These are phyloP conservation scores for Dothideomycetes sp. DNA, from an alignment of 2,329 filamentous ascomycete species.

Conservation along the genomic window DNA sequence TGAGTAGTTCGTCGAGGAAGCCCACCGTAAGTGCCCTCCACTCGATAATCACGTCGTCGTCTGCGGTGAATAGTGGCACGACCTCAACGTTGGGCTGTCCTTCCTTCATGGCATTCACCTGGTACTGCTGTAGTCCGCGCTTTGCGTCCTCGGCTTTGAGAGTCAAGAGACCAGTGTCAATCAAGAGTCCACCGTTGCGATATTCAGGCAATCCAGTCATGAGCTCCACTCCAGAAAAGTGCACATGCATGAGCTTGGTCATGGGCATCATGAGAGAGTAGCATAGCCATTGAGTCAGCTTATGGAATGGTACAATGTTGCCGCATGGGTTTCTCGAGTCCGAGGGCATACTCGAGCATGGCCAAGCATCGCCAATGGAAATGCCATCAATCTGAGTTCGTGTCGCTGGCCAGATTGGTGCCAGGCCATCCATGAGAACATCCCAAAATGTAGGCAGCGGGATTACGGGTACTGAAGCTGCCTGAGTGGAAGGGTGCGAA, in stretches of 20 bases:
- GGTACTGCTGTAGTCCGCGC: slow-evolving; percentile 59
- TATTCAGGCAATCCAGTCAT: slow-evolving; percentile 87
- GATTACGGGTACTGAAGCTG: slow-evolving; percentile 78
- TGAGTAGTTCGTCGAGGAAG: slow-evolving; percentile 59
- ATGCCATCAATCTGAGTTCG: slow-evolving; percentile 79
- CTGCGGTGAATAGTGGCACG: slow-evolving; percentile 59
- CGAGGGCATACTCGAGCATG: slow-evolving; percentile 72
- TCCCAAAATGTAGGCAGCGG: slow-evolving; percentile 82
- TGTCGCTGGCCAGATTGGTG: slow-evolving; percentile 78
- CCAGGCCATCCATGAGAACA: slow-evolving; percentile 76
- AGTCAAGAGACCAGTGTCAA: slow-evolving; percentile 72
- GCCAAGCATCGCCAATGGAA: slow-evolving; percentile 89
- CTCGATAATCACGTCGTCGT: slow-evolving; percentile 70
- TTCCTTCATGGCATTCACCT: slow-evolving; percentile 59
- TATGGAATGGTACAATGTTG: slow-evolving; percentile 82
- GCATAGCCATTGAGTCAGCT: slow-evolving; percentile 87
- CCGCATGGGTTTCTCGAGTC: slow-evolving; percentile 63
- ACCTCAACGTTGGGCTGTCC: slow-evolving; percentile 64
- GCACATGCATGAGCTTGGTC: slow-evolving; percentile 66
- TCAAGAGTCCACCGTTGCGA: slow-evolving; percentile 78
- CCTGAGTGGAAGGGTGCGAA: slow-evolving; percentile 79
- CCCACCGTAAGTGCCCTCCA: slow-evolving; percentile 68
- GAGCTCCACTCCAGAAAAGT: slow-evolving; percentile 72
- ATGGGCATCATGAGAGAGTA: slow-evolving; percentile 92
- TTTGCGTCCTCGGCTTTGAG: slow-evolving; percentile 60